Base-by-base conservation (phyloP, 2,329 filamentous ascomycete species). In the Graphium sp. region DNA sequence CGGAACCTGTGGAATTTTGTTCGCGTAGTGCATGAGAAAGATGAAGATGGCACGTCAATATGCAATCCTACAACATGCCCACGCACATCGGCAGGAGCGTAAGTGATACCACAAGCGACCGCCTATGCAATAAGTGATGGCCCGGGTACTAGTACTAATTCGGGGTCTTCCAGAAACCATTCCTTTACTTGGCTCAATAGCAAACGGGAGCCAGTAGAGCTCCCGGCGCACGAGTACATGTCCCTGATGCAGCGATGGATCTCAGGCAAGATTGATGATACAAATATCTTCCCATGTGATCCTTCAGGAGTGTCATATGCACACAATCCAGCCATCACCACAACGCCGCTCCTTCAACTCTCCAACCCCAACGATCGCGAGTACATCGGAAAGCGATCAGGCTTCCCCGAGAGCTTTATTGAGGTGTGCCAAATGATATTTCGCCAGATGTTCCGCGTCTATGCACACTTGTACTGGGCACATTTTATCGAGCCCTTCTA, bases 361-460 rank as follows among this genome's bases (percentile, higher is more conserved):
- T 58, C 67, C 23, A 74, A 61, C 35, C 55, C 58, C 4, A 60
- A 70, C 24, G 74, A 79, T 32, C 55, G 53, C 14, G 71, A 75
- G 35, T 95, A 84, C 81, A 66, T 93, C 32, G 89, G 89, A 44
- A 92, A 91, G 58, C 71, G 80, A 26, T 89, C 81, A 35, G 87
- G 87, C 4, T 98, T 98, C 52, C 89, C 89, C 3, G 72, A 79
- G 37, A 80, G 82, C 39, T 95, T 94, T 51, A 65, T 87, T 41
- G 72, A 77, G 35, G 84, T 93, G 41, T 89, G 87, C 60, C 84
- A 91, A 60, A 77, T 77, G 39, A 89, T 94, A 44, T 87, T 94
- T 60, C 79, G 85, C 43, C 89, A 94, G 56, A 95, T 98, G 78
- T 95, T 98, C 64, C 80, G 89, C 34, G 87, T 94, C 41, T 98